Evolutionary conservation across 169 alveolate genomes (phyloP).

Genomic region (Plasmodium vivax): DNA sequence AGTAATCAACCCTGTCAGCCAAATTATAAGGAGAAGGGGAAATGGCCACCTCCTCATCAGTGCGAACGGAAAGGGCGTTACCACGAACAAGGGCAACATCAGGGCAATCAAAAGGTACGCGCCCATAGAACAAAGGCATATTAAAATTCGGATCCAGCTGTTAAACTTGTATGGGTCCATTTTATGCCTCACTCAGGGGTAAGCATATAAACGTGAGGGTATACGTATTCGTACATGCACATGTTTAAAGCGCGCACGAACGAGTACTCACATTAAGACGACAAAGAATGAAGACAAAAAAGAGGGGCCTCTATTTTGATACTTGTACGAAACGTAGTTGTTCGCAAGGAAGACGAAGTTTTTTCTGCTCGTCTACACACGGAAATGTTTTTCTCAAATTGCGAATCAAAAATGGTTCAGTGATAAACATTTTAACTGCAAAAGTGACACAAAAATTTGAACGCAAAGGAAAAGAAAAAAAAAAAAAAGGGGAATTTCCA

Average conservation of each 20-base stretch:
- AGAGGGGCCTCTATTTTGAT: not conserved
- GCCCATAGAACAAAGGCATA: slow-evolving; percentile 49
- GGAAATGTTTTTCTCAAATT: not conserved
- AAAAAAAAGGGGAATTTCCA: not conserved
- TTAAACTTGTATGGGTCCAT: slow-evolving; percentile 73
- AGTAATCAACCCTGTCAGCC: not conserved
- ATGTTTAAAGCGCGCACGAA: not conserved
- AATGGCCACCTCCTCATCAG: not conserved
- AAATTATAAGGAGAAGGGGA: not conserved
- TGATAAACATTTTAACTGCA: not conserved
- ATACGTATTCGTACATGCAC: not conserved
- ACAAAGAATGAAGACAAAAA: not conserved
- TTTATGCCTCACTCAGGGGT: not conserved
- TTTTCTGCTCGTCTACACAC: not conserved
- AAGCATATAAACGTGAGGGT: not conserved
- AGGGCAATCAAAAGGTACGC: slow-evolving; percentile 47
- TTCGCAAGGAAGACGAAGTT: not conserved
- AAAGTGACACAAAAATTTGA: not conserved
- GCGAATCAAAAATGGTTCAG: not conserved
- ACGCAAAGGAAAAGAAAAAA: not conserved
- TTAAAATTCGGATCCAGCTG: slow-evolving; percentile 62
- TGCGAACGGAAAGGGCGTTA: not conserved
- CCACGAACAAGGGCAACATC: slow-evolving; percentile 59
- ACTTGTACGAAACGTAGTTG: not conserved
- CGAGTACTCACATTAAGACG: not conserved